These are phyloP conservation scores for Fusarium kyushuense DNA, from an alignment of 2,329 filamentous ascomycete species.

Conservation along the genomic window DNA sequence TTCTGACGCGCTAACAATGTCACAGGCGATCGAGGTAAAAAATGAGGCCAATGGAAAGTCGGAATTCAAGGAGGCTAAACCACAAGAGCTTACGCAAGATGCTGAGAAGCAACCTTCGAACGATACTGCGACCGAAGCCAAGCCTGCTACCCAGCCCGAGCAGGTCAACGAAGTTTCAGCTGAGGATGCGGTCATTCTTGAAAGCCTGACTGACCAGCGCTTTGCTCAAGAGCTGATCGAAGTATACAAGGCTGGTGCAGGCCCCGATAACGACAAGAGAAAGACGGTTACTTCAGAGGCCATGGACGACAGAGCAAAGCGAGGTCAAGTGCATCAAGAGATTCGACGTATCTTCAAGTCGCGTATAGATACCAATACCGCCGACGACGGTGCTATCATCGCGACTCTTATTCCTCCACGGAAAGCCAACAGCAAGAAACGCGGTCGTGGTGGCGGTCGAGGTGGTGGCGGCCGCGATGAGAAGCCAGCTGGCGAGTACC, in stretches of 20 bases:
- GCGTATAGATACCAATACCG: slow-evolving; percentile 80
- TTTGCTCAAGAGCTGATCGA: slow-evolving; percentile 57
- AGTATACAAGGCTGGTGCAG: slow-evolving; percentile 56
- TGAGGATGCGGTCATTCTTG: slow-evolving; percentile 54
- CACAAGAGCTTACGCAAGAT: slow-evolving; percentile 27
- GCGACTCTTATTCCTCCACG: slow-evolving; percentile 71
- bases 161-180: slow-evolving; percentile 47
- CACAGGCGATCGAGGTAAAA: slow-evolving; percentile 31
- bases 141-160: slow-evolving; percentile 38
- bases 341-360: slow-evolving; percentile 85
- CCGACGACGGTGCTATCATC: slow-evolving; percentile 68
- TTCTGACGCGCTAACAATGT: slow-evolving; percentile 22
- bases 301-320: slow-evolving; percentile 59
- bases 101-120: slow-evolving; percentile 33
- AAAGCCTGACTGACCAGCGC: slow-evolving; percentile 54
- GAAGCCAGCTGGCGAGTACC: slow-evolving; percentile 73
- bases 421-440: slow-evolving; percentile 49
- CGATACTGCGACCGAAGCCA: slow-evolving; percentile 33
- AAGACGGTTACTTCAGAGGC: slow-evolving; percentile 56
- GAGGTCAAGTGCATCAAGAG: slow-evolving; percentile 66
- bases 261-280: slow-evolving; percentile 46
- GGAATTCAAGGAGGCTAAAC: slow-evolving; percentile 25
- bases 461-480: slow-evolving; percentile 45
- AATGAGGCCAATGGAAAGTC: slow-evolving; percentile 27
- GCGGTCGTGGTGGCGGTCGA: slow-evolving; percentile 44